A percentile compares a stretch with the other conserved stretches of the same genome.
These are phyloP conservation scores for Phaffomyces opuntiae DNA, from an alignment of 805 yeast species.

Conservation along the genomic window DNA sequence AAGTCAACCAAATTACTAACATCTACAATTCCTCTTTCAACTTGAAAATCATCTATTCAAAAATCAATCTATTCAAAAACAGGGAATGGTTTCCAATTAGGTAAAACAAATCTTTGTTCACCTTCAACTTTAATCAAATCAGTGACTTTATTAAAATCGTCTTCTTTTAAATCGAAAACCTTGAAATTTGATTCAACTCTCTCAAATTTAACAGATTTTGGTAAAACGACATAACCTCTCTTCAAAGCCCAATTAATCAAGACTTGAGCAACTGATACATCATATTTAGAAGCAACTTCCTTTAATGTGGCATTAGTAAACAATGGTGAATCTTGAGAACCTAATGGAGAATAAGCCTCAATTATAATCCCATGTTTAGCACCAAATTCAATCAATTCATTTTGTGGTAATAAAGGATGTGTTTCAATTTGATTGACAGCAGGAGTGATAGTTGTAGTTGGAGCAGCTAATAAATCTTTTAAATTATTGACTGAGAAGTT, in stretches of 20 bases:
- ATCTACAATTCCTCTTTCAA: too few relatives aligned
- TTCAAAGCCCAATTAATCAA: constrained; percentile 52
- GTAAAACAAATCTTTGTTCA: constrained; percentile 23
- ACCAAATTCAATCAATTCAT: constrained; percentile 13
- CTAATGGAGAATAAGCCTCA: constrained; percentile 19
- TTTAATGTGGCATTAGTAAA: constrained; percentile 31
- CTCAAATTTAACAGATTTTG: constrained; percentile 37
- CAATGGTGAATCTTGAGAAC: constrained; percentile 9
- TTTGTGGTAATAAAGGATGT: constrained; percentile 19
- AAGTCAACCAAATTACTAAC: too few relatives aligned
- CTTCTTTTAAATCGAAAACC: constrained; percentile 12
- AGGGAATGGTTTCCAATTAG: constrained; percentile 27
- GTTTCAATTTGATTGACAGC: constrained; percentile 20
- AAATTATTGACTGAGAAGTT: constrained; percentile 19
- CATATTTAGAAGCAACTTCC: constrained; percentile 37
- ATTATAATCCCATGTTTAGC: constrained; percentile 9
- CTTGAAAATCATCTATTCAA: too few relatives aligned
- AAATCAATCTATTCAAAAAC: constrained; percentile 22
- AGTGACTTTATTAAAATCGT: constrained; percentile 21
- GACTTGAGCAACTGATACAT: constrained; percentile 39
- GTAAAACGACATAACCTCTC: constrained; percentile 52
- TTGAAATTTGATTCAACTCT: constrained; percentile 32
- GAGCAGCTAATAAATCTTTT: constrained; percentile 9
- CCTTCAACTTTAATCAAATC: constrained; percentile 21
- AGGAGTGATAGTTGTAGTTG: constrained; percentile 8